Conservation (phyloP, 2,329 filamentous ascomycete species). For the Trichoderma cornu-damae region DNA sequence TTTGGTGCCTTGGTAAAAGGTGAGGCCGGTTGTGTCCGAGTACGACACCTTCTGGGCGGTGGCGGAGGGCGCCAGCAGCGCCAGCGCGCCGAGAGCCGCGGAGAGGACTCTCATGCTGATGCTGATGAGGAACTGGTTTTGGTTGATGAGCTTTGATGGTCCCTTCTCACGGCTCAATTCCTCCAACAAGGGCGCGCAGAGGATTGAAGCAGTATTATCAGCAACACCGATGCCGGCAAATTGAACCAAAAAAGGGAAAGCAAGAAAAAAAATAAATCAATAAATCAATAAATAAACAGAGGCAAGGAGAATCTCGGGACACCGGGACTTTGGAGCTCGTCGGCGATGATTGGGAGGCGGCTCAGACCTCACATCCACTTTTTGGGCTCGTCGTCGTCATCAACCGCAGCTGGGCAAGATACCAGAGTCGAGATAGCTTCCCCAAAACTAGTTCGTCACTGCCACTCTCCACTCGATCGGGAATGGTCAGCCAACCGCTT, state of each 20-base stretch:
- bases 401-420: neutral
- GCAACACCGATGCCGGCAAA: neutral
- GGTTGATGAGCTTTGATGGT: neutral
- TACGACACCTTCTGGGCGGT: constrained; percentile 29
- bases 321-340: neutral
- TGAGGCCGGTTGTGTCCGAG: constrained; percentile 32
- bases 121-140: no score
- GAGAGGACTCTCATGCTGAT: constrained; percentile 13
- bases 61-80: constrained; percentile 24
- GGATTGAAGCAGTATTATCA: neutral
- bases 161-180: no score
- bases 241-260: no score
- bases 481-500: neutral
- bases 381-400: constrained; percentile 9
- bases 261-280: neutral
- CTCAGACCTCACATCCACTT: constrained; percentile 15
- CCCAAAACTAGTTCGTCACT: neutral
- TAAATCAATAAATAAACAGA: neutral
- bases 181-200: neutral
- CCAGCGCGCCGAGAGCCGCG: constrained; percentile 24
- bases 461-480: constrained; percentile 6
- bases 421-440: constrained; percentile 1
- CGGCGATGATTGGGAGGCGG: constrained; percentile 1
- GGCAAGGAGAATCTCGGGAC: constrained; percentile 4
- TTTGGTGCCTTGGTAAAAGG: constrained; percentile 36